phyloP scores from a whole-genome alignment of 257 asterid genomes.

The Primulina huaijiensis region DNA sequence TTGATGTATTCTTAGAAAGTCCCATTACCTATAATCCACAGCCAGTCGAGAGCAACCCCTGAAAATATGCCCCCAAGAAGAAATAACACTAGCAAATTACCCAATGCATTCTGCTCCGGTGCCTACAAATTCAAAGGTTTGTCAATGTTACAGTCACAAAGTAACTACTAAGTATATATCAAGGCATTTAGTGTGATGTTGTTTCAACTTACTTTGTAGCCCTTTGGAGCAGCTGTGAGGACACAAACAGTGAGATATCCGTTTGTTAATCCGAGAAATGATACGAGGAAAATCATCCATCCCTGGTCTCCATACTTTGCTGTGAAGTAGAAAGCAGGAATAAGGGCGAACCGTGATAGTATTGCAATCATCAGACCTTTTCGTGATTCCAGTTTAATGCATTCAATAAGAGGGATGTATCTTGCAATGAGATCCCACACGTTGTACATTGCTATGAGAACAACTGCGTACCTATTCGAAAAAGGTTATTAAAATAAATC shows the following conservation, averaged over 20 bases:
- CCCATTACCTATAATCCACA: conserved; percentile 72
- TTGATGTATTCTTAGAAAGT: conserved; percentile 31
- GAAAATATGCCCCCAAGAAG: conserved; percentile 65
- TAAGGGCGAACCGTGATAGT: conserved; percentile 53
- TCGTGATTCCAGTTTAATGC: conserved; percentile 49
- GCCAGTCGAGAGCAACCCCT: conserved; percentile 75
- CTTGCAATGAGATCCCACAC: conserved; percentile 60
- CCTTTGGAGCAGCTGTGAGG: conserved; percentile 68
- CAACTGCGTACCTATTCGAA: conserved; percentile 56
- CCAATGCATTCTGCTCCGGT: conserved; percentile 94
- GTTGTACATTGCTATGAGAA: conserved; percentile 75
- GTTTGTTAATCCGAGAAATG: conserved; percentile 71
- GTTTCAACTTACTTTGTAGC: conserved; percentile 58
- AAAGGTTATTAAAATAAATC: not conserved
- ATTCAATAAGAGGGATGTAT: conserved; percentile 55
- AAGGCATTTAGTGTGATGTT: not conserved
- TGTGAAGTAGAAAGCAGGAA: conserved; percentile 80
- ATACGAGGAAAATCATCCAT: conserved; percentile 66
- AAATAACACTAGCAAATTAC: conserved; percentile 65
- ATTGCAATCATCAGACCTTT: conserved; percentile 52
- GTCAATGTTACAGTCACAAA: not conserved
- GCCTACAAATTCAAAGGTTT: conserved; percentile 44
- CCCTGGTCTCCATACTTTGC: conserved; percentile 85
- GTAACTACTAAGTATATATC: not conserved
- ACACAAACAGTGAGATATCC: conserved; percentile 83